These are phyloP conservation scores for Daldinia sp. DNA, from an alignment of 2,329 filamentous ascomycete genomes.

Conservation along the genomic window DNA sequence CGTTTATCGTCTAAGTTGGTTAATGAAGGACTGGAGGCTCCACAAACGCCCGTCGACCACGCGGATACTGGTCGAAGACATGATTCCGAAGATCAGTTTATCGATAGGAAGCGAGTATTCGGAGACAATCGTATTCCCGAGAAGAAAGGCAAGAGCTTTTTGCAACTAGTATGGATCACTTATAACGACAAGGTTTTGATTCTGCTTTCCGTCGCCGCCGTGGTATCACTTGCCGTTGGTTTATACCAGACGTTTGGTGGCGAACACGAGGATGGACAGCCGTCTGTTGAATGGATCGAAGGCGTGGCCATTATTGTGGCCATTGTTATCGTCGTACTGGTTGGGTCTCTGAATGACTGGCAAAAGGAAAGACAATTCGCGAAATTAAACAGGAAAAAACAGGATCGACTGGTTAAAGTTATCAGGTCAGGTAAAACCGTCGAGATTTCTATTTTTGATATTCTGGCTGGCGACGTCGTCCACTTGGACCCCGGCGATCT, in stretches of 20 bases:
- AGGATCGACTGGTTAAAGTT: constrained; percentile 76
- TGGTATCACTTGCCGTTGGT: constrained; percentile 76
- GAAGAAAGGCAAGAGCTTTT: constrained; percentile 76
- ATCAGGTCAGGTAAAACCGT: constrained; percentile 74
- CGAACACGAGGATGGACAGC: constrained; percentile 58
- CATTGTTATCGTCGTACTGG: constrained; percentile 78
- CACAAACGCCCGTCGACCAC: constrained; percentile 34
- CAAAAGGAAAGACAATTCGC: constrained; percentile 84
- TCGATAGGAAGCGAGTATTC: constrained; percentile 74
- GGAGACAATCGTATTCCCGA: constrained; percentile 76
- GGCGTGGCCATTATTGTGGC: constrained; percentile 84
- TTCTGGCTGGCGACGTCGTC: constrained; percentile 75
- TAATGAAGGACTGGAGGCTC: constrained; percentile 45
- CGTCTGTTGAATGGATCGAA: constrained; percentile 79
- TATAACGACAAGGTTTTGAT: constrained; percentile 86
- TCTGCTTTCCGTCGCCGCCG: constrained; percentile 73
- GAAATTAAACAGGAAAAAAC: constrained; percentile 80
- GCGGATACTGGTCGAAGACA: constrained; percentile 32
- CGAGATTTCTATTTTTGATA: constrained; percentile 73
- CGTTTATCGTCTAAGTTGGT: constrained; percentile 47
- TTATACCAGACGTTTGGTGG: constrained; percentile 77
- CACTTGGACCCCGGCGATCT: constrained; percentile 79
- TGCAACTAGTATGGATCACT: constrained; percentile 81
- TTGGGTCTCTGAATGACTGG: constrained; percentile 81
- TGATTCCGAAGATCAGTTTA: constrained; percentile 53